A percentile compares a stretch with the other conserved stretches of the same genome.
These are phyloP conservation scores for Penicillium sp. DNA, from an alignment of 2,329 filamentous ascomycete species.

Conservation along the genomic window DNA sequence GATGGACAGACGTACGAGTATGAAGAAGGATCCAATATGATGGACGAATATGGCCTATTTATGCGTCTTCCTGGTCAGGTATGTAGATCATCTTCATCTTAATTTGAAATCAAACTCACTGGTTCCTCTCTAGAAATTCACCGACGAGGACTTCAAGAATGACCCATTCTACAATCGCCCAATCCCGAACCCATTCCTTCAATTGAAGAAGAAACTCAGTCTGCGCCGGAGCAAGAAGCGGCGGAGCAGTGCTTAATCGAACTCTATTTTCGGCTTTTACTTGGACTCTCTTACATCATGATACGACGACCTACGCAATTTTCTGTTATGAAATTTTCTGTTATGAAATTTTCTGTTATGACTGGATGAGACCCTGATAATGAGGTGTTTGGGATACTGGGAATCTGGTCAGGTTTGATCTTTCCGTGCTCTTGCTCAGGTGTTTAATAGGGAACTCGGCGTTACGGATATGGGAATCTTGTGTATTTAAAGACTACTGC, in stretches of 20 bases:
- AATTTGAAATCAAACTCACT: slow-evolving; percentile 7
- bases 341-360: slow-evolving; percentile 7
- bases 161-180: slow-evolving; percentile 47
- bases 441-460: slow-evolving; percentile 13
- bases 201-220: slow-evolving; percentile 37
- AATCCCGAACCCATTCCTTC: slow-evolving; percentile 37
- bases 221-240: slow-evolving; percentile 35
- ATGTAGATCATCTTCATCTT: slow-evolving; percentile 47
- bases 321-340: slow-evolving; percentile 10
- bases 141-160: slow-evolving; percentile 48
- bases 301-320: slow-evolving; percentile 15
- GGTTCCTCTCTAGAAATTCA: slow-evolving; percentile 43
- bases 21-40: slow-evolving; percentile 83
- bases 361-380: slow-evolving; percentile 9
- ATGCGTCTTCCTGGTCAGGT: slow-evolving; percentile 76
- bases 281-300: background rate
- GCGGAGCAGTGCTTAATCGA: slow-evolving; percentile 24
- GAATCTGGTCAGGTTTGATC: slow-evolving; percentile 1
- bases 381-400: slow-evolving; percentile 10
- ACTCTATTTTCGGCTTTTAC: background rate
- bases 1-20: slow-evolving; percentile 77
- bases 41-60: slow-evolving; percentile 72
- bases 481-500: slow-evolving; percentile 1
- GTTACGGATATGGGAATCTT: slow-evolving; percentile 4
- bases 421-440: slow-evolving; percentile 9